Conservation (phyloP, 345 rosid genomes). For the Lepidium aucheri region DNA sequence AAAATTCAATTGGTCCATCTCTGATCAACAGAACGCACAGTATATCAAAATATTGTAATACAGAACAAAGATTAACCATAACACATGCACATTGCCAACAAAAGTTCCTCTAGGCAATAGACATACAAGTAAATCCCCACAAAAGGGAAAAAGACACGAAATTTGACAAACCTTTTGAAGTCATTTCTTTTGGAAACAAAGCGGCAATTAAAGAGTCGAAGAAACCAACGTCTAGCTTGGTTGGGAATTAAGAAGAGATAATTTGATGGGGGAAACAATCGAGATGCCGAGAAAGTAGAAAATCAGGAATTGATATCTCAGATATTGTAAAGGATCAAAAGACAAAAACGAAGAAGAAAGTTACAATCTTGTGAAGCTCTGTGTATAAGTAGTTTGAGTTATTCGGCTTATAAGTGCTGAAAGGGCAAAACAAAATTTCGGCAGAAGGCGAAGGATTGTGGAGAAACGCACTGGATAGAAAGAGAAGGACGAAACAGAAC, state of each 20-base stretch:
- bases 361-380: conserved; percentile 6
- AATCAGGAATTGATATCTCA: not conserved
- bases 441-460: conserved; percentile 17
- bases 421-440: conserved; percentile 8
- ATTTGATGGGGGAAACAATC: not conserved
- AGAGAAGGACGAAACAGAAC: not conserved
- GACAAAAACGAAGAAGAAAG: not conserved
- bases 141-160: not conserved
- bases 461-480: conserved; percentile 24
- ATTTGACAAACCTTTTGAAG: not conserved
- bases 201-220: not conserved
- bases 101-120: conserved; percentile 7
- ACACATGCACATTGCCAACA: conserved; percentile 25
- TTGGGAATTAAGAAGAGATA: conserved; percentile 5
- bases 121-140: not conserved
- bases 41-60: conserved; percentile 3
- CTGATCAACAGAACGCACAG: not conserved
- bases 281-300: conserved; percentile 8
- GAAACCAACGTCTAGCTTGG: conserved; percentile 1
- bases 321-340: not conserved
- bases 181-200: not conserved
- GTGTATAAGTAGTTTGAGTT: not conserved
- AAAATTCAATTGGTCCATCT: conserved; percentile 18
- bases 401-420: not conserved
- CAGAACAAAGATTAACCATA: conserved; percentile 18